Percentiles rank a stretch among this genome's conserved stretches.
Evolutionary conservation across 2,329 filamentous ascomycete species (phyloP).

Genomic region (Orbilia brochopaga): DNA sequence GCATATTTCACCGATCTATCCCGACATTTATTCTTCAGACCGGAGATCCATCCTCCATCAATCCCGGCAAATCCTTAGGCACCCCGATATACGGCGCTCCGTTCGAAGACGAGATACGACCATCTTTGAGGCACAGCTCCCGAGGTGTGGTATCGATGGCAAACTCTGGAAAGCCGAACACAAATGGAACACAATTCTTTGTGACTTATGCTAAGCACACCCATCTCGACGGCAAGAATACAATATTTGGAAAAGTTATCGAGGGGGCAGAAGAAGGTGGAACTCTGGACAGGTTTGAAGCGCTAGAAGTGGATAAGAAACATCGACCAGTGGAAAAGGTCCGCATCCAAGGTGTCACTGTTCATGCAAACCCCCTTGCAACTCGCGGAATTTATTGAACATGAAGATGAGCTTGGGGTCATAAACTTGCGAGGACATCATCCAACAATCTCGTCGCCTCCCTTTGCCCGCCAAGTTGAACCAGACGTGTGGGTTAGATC

Average conservation of each 20-base stretch:
- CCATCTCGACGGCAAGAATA: conserved; percentile 83
- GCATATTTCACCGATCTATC: conserved; percentile 80
- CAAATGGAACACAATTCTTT: conserved; percentile 83
- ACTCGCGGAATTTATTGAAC: conserved; percentile 27
- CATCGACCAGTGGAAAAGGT: conserved; percentile 71
- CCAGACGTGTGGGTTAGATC: too few relatives aligned
- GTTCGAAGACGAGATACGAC: conserved; percentile 82
- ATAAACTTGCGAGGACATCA: too few relatives aligned
- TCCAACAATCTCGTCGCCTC: too few relatives aligned
- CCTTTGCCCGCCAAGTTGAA: too few relatives aligned
- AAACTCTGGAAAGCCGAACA: conserved; percentile 71
- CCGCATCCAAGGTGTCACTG: conserved; percentile 71
- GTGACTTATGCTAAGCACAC: conserved; percentile 77
- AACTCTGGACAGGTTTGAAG: conserved; percentile 74
- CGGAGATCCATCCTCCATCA: conserved; percentile 67
- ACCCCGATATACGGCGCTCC: conserved; percentile 74
- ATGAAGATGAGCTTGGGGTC: too few relatives aligned
- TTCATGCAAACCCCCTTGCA: conserved; percentile 81
- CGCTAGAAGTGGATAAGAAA: conserved; percentile 77
- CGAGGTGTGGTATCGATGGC: conserved; percentile 78
- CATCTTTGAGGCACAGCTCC: conserved; percentile 70
- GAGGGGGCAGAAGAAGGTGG: conserved; percentile 68
- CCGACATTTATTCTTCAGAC: conserved; percentile 81
- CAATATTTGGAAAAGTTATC: conserved; percentile 72
- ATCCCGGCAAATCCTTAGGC: conserved; percentile 59